These are phyloP conservation scores for Micractinium sp. DNA, from an alignment of 139 green algal species.

Conservation along the genomic window DNA sequence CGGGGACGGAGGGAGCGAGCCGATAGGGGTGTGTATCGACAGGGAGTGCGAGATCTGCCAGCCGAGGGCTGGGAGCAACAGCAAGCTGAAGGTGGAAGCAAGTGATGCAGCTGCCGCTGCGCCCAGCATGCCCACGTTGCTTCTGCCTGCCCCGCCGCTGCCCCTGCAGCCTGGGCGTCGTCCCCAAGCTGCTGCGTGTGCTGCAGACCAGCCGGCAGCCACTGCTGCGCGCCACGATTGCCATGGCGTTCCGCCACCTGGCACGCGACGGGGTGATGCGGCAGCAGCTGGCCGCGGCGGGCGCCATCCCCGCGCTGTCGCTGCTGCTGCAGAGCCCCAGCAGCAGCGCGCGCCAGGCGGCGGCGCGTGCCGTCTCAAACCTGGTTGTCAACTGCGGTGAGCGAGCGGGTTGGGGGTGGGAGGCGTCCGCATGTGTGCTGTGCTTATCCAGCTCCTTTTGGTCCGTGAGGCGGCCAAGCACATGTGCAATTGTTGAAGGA, in stretches of 20 bases:
- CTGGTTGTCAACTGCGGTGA: slow-evolving; percentile 38
- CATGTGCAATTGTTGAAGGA: not conserved
- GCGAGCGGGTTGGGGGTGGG: not conserved
- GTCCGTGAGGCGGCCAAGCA: too few species aligned
- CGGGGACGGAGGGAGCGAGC: too few species aligned
- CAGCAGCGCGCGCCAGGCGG: slow-evolving; percentile 26
- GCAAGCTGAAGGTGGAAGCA: too few species aligned
- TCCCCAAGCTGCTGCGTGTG: slow-evolving; percentile 24
- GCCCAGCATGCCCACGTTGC: not conserved
- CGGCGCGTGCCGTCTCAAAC: slow-evolving; percentile 40
- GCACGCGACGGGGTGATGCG: slow-evolving; percentile 10
- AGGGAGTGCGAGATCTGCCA: too few species aligned
- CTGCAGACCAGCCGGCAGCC: slow-evolving; percentile 32
- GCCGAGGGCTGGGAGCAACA: too few species aligned
- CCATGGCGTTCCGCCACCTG: slow-evolving; percentile 32
- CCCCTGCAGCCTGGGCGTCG: not conserved
- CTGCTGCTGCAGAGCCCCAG: slow-evolving; percentile 38
- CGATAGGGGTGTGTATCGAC: too few species aligned
- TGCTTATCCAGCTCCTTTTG: too few species aligned
- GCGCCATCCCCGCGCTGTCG: slow-evolving; percentile 31
- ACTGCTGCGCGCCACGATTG: slow-evolving; percentile 13
- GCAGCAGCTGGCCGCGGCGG: slow-evolving; percentile 18
- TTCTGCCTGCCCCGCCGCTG: not conserved
- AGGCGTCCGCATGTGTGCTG: too few species aligned
- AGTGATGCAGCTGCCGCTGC: too few species aligned